Percentiles rank a stretch among this genome's conserved stretches.
Evolutionary conservation across 805 yeast species (phyloP).

Genomic region (Wickerhamiella domercqiae): DNA sequence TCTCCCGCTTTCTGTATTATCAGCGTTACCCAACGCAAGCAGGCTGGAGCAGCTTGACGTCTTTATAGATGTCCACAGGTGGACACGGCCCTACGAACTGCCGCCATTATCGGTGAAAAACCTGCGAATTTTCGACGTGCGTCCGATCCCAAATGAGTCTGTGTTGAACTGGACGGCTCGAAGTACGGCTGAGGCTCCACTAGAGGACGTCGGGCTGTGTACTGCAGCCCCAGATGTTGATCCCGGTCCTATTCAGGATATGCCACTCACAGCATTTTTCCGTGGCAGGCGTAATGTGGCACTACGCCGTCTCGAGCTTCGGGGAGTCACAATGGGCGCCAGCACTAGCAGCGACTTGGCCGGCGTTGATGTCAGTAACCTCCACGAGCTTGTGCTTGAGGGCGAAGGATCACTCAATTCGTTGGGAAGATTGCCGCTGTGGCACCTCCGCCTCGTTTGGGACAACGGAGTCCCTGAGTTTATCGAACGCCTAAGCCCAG

Average conservation of each 20-base stretch:
- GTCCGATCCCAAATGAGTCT: conserved; percentile 17
- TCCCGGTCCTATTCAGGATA: too few species aligned
- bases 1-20: conserved; percentile 18
- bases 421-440: conserved; percentile 6
- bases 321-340: too few species aligned
- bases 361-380: conserved; percentile 10
- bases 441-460: conserved; percentile 12
- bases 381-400: conserved; percentile 8
- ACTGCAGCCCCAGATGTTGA: too few species aligned
- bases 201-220: conserved; percentile 15
- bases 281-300: too few species aligned
- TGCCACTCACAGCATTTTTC: too few species aligned
- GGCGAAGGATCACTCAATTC: conserved; percentile 8
- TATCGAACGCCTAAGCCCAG: too few species aligned
- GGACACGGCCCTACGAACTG: conserved; percentile 15
- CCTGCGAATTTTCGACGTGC: conserved; percentile 13
- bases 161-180: conserved; percentile 16
- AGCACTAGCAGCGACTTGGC: too few species aligned
- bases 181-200: conserved; percentile 5
- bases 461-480: too few species aligned
- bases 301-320: too few species aligned
- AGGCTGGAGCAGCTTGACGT: conserved; percentile 10
- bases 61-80: conserved; percentile 15
- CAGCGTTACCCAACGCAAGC: conserved; percentile 10
- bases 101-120: conserved; percentile 10